Evolutionary conservation across 805 yeast species (phyloP).

Genomic region (Wickerhamomyces subpelliculosus): DNA sequence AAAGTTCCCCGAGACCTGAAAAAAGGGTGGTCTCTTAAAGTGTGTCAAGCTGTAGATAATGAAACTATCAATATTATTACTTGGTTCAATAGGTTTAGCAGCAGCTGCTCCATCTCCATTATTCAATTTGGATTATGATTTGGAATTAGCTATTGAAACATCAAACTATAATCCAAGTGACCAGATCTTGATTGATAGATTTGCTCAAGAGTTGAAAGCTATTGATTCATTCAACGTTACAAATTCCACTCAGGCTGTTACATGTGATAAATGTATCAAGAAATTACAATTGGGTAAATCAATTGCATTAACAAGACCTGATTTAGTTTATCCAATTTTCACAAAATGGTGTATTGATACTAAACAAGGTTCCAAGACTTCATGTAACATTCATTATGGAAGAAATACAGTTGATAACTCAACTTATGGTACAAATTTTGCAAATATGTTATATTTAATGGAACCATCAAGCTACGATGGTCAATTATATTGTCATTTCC

Average conservation of each 20-base stretch:
- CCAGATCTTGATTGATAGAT: too few relatives aligned
- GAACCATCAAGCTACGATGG: constrained; percentile 49
- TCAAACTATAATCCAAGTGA: neutral
- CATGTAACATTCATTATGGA: too few relatives aligned
- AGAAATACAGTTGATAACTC: constrained; percentile 24
- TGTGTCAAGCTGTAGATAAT: too few relatives aligned
- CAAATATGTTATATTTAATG: constrained; percentile 43
- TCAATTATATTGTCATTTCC: constrained; percentile 52
- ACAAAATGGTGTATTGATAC: constrained; percentile 37
- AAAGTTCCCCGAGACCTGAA: too few relatives aligned
- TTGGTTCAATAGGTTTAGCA: too few relatives aligned
- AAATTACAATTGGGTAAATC: constrained; percentile 31
- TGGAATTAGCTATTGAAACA: neutral
- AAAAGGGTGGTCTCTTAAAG: too few relatives aligned
- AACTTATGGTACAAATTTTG: constrained; percentile 38
- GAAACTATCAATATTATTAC: too few relatives aligned
- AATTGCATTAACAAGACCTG: constrained; percentile 32
- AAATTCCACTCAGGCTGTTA: constrained; percentile 5
- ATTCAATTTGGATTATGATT: too few relatives aligned
- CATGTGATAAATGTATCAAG: constrained; percentile 29
- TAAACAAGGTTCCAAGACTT: constrained; percentile 18
- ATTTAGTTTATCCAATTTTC: constrained; percentile 33
- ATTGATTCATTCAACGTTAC: constrained; percentile 9
- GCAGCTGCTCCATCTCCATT: too few relatives aligned
- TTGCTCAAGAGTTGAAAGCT: neutral